phyloP scores from a whole-genome alignment of 192 early-diverging fungal genomes.

The Backusella tuberculispora region DNA sequence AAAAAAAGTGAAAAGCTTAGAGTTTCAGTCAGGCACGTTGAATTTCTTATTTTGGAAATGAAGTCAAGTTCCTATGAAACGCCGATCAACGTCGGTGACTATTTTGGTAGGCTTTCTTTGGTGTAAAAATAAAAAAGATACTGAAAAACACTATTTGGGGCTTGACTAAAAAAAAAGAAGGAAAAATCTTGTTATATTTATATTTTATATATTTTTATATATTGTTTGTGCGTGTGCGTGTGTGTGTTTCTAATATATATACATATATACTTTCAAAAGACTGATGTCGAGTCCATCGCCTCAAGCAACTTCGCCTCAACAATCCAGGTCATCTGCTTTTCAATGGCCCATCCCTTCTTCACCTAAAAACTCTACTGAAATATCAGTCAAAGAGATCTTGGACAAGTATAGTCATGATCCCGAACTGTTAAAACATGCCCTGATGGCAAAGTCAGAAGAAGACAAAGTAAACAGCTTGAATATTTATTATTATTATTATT shows the following conservation, averaged over 20 bases:
- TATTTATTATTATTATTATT: background rate
- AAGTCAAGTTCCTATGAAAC: constrained; percentile 12
- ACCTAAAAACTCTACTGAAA: constrained; percentile 22
- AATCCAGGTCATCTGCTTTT: constrained; percentile 24
- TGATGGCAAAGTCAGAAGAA: constrained; percentile 38
- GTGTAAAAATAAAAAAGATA: background rate
- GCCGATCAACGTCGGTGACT: constrained; percentile 11
- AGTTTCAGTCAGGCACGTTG: constrained; percentile 14
- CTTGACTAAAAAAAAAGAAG: background rate
- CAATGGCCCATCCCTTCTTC: constrained; percentile 35
- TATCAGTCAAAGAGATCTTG: constrained; percentile 35
- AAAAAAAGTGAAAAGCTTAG: background rate
- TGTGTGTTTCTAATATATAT: constrained; percentile 1
- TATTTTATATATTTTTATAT: constrained; percentile 4
- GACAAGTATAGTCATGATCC: constrained; percentile 33
- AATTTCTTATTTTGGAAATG: background rate
- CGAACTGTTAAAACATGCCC: constrained; percentile 35
- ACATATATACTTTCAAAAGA: background rate
- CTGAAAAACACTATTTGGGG: background rate
- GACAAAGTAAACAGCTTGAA: constrained; percentile 31
- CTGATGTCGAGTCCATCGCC: constrained; percentile 20
- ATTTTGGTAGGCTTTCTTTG: constrained; percentile 10
- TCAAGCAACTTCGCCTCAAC: constrained; percentile 9
- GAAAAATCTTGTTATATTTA: constrained; percentile 16
- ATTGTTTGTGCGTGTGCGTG: constrained; percentile 7